These are phyloP conservation scores for Patellaria atrata DNA, from an alignment of 495 filamentous ascomycete genomes.

Conservation along the genomic window DNA sequence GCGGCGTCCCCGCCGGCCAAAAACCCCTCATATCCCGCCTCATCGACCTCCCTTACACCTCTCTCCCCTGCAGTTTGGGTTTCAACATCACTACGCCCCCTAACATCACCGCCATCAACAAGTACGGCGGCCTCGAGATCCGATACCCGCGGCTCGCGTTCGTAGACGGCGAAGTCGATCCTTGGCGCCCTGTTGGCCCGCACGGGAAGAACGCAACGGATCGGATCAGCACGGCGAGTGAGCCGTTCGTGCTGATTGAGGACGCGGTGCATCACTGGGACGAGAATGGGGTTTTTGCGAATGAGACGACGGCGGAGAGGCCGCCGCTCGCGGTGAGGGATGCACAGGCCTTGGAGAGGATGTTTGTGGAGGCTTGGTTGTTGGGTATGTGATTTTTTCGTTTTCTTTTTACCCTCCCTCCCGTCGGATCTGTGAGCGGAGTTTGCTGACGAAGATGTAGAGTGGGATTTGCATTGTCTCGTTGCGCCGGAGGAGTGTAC, in stretches of 20 bases:
- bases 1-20: constrained; percentile 40
- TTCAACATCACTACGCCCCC: constrained; percentile 49
- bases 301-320: constrained; percentile 38
- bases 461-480: background rate
- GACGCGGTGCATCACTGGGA: constrained; percentile 58
- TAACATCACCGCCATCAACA: constrained; percentile 45
- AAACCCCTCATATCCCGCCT: constrained; percentile 51
- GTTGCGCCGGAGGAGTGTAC: too few relatives aligned
- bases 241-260: constrained; percentile 51
- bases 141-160: constrained; percentile 49
- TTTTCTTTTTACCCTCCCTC: too few relatives aligned
- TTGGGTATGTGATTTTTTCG: constrained; percentile 21
- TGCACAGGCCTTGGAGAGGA: constrained; percentile 38
- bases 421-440: too few relatives aligned
- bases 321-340: constrained; percentile 40
- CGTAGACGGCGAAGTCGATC: constrained; percentile 54
- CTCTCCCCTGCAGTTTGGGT: constrained; percentile 38
- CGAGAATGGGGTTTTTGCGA: constrained; percentile 51
- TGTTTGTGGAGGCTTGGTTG: constrained; percentile 54
- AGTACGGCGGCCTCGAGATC: constrained; percentile 53
- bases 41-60: constrained; percentile 39
- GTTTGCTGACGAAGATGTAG: too few relatives aligned
- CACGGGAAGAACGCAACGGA: constrained; percentile 35
- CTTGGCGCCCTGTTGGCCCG: constrained; percentile 53
- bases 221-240: constrained; percentile 36